Conservation (phyloP, 306 rosid genomes). For the Castanospermum australe region DNA sequence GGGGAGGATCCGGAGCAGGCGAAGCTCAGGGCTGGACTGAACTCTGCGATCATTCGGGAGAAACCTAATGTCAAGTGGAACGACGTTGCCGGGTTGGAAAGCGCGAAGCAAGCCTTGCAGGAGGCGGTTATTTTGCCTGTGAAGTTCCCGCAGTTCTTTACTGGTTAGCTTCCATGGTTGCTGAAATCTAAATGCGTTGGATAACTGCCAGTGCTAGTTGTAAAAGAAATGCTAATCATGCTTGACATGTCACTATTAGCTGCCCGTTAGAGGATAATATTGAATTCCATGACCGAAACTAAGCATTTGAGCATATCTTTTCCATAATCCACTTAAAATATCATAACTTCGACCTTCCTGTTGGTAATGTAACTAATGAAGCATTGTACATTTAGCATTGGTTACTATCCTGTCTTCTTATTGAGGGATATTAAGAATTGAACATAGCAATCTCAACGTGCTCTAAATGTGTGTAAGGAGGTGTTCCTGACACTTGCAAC, state of each 20-base stretch:
- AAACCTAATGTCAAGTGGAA: slow-evolving; percentile 96
- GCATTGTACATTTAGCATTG: not conserved
- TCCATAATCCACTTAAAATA: no score
- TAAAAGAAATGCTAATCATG: not conserved
- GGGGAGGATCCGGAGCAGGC: slow-evolving; percentile 95
- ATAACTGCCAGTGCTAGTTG: not conserved
- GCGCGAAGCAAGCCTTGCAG: slow-evolving; percentile 95
- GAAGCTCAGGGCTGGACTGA: slow-evolving; percentile 83
- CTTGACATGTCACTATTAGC: not conserved
- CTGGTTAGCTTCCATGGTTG: slow-evolving; percentile 45
- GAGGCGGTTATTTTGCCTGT: slow-evolving; percentile 98
- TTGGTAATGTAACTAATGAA: not conserved
- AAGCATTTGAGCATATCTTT: not conserved
- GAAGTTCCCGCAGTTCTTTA: slow-evolving; percentile 94
- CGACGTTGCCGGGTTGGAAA: slow-evolving; percentile 96
- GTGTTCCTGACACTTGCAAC: not conserved
- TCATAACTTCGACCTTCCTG: not conserved
- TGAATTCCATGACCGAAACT: not conserved
- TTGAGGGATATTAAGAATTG: not conserved
- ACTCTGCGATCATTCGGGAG: slow-evolving; percentile 90
- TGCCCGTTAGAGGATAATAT: not conserved
- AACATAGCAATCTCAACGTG: not conserved
- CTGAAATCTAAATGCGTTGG: not conserved
- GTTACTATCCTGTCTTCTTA: not conserved
- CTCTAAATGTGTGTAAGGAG: not conserved